These are phyloP conservation scores for Vitis hybrid DNA, from an alignment of 177 flowering plant species.

Conservation along the genomic window DNA sequence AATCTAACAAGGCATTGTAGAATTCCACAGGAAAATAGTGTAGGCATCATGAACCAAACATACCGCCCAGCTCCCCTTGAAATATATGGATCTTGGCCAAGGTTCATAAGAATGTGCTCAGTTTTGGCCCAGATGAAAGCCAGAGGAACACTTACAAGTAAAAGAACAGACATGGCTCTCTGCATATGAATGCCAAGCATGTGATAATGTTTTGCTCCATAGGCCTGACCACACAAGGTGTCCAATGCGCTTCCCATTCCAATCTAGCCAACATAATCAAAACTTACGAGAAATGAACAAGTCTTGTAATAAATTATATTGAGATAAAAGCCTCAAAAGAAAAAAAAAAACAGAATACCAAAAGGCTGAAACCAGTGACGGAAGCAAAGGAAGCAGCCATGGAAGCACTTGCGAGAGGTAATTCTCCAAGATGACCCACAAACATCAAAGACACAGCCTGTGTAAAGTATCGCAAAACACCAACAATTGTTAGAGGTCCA, in stretches of 20 bases:
- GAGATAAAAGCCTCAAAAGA: too few relatives aligned
- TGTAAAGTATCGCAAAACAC: conserved; percentile 19
- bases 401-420: conserved; percentile 42
- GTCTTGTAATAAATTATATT: too few relatives aligned
- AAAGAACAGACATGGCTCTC: conserved; percentile 22
- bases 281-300: too few relatives aligned
- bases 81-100: conserved; percentile 23
- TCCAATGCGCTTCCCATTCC: conserved; percentile 35
- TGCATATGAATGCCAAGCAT: conserved; percentile 25
- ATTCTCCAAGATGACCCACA: conserved; percentile 49
- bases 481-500: conserved; percentile 32
- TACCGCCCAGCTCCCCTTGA: background rate
- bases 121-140: conserved; percentile 21
- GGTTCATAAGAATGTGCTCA: conserved; percentile 7
- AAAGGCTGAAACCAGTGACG: conserved; percentile 33
- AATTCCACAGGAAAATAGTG: conserved; percentile 16
- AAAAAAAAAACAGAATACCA: conserved; percentile 9
- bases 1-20: conserved; percentile 22
- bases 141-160: conserved; percentile 21
- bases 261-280: conserved; percentile 6
- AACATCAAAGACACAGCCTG: conserved; percentile 45
- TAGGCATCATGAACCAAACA: conserved; percentile 15
- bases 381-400: conserved; percentile 44
- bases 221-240: conserved; percentile 28
- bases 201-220: conserved; percentile 28